Conservation (phyloP, 129 eudicot genomes). For the Saussurea involucrata region DNA sequence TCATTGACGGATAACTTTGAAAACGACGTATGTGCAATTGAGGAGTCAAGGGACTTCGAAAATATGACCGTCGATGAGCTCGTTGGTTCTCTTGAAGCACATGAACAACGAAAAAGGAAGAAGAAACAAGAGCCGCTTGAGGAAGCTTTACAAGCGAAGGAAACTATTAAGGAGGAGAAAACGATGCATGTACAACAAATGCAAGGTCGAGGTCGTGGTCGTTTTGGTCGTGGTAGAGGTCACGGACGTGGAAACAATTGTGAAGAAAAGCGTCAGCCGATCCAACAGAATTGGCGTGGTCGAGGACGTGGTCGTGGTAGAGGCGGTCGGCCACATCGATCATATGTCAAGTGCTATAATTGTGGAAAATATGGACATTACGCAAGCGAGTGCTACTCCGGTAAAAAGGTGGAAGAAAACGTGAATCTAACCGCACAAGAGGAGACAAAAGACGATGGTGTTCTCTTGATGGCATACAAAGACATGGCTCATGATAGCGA, state of each 20-base stretch:
- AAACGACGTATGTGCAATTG: neutral
- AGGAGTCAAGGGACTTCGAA: neutral
- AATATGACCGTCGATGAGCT: neutral
- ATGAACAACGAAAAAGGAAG: neutral
- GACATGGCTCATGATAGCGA: neutral
- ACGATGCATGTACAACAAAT: neutral
- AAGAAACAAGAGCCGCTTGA: constrained; percentile 1
- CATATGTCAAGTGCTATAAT: neutral
- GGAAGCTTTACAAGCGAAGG: neutral
- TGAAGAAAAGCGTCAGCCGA: neutral
- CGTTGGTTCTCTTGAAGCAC: neutral
- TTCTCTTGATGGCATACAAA: neutral
- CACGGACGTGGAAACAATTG: neutral
- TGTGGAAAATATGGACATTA: neutral
- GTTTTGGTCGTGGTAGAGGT: neutral
- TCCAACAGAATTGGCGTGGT: neutral
- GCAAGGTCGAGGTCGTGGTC: neutral
- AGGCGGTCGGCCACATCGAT: neutral
- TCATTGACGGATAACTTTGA: neutral
- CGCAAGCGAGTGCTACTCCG: neutral
- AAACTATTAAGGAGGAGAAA: neutral
- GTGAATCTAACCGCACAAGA: neutral
- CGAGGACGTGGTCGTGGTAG: neutral
- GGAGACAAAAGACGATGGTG: neutral
- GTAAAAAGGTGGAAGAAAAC: neutral